phyloP scores from a whole-genome alignment of 805 yeast genomes.

The Candida ulmi region DNA sequence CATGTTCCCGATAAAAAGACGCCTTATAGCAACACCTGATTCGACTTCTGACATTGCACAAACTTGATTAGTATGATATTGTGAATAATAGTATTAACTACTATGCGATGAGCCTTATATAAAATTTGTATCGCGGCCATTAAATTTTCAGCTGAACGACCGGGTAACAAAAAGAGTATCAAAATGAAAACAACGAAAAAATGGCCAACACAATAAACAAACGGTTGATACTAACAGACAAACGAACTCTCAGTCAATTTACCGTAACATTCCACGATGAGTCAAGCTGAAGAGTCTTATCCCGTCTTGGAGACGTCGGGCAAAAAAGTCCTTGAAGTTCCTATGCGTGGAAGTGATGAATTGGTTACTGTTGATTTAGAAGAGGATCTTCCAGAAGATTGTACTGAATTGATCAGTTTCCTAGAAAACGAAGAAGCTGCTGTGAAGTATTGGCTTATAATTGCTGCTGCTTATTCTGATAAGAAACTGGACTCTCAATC shows the following conservation, averaged over 20 bases:
- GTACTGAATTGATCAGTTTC: slow-evolving; percentile 72
- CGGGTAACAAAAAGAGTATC: neutral
- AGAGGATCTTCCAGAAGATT: slow-evolving; percentile 85
- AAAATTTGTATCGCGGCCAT: no score
- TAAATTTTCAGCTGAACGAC: neutral
- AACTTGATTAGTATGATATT: no score
- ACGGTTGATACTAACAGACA: no score
- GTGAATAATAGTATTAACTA: no score
- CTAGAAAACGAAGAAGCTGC: slow-evolving; percentile 77
- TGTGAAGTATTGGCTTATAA: slow-evolving; percentile 75
- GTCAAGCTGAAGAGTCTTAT: slow-evolving; percentile 4
- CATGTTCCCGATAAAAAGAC: slow-evolving; percentile 67
- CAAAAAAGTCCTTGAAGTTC: slow-evolving; percentile 42
- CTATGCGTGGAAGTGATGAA: slow-evolving; percentile 70
- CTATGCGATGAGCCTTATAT: neutral
- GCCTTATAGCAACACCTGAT: slow-evolving; percentile 8
- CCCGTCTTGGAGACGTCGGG: slow-evolving; percentile 4
- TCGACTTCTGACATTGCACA: no score
- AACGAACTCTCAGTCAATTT: no score
- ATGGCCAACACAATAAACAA: neutral
- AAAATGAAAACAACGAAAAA: neutral
- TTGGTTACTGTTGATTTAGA: slow-evolving; percentile 79
- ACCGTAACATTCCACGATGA: slow-evolving; percentile 1
- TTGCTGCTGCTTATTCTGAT: slow-evolving; percentile 75
- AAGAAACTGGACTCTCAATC: slow-evolving; percentile 57